Percentiles rank a stretch among this genome's conserved stretches.
These are phyloP conservation scores for Aspergillus heteromorphus DNA, from an alignment of 495 filamentous ascomycete genomes.

Conservation along the genomic window DNA sequence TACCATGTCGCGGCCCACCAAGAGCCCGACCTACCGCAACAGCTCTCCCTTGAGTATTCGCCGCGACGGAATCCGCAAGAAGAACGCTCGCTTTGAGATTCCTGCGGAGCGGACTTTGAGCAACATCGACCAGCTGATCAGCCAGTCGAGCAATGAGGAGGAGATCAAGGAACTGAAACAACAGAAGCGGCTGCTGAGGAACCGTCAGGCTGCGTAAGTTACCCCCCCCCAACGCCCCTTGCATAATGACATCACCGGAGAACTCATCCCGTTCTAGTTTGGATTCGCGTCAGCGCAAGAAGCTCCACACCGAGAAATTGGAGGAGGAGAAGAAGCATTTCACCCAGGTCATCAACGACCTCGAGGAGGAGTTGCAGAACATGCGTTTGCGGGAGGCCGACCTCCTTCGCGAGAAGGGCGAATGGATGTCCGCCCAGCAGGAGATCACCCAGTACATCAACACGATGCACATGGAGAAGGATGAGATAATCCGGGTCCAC, in stretches of 20 bases:
- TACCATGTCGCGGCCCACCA: constrained; percentile 59
- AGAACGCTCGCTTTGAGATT: constrained; percentile 98
- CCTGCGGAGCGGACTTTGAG: constrained; percentile 85
- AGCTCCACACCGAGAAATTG: constrained; percentile 94
- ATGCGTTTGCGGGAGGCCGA: constrained; percentile 52
- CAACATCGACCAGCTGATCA: constrained; percentile 94
- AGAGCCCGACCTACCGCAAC: constrained; percentile 71
- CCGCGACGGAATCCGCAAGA: constrained; percentile 95
- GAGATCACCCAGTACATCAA: constrained; percentile 71
- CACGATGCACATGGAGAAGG: constrained; percentile 76
- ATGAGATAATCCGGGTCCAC: constrained; percentile 82
- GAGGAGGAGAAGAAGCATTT: constrained; percentile 96
- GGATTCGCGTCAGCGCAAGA: constrained; percentile 96
- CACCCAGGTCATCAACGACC: constrained; percentile 62
- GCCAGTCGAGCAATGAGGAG: constrained; percentile 81
- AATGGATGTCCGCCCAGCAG: constrained; percentile 62
- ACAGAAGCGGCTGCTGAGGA: constrained; percentile 91
- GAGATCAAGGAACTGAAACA: constrained; percentile 98
- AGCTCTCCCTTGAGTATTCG: constrained; percentile 69
- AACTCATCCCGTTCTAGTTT: constrained; percentile 56
- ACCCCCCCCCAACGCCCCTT: constrained; percentile 5
- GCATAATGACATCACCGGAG: constrained; percentile 4
- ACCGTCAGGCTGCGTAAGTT: constrained; percentile 94
- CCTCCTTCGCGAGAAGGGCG: constrained; percentile 60
- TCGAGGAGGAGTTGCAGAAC: constrained; percentile 71